phyloP scores from a whole-genome alignment of 768 basidiomycete genomes.

The Suillus cothurnatus region DNA sequence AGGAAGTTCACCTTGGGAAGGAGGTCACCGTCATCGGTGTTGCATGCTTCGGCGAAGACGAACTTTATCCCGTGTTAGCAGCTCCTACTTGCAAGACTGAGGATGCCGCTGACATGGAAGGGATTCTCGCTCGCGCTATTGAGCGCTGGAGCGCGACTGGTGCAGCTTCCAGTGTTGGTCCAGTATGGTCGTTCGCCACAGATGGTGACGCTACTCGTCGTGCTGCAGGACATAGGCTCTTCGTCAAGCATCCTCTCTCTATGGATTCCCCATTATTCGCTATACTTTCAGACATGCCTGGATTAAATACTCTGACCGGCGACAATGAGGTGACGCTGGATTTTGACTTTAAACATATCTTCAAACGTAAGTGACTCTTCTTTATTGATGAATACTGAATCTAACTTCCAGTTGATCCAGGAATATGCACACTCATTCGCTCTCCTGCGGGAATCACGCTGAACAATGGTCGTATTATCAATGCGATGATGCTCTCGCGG shows the following conservation, averaged over 20 bases:
- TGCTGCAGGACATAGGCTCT: constrained; percentile 9
- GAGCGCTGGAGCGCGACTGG: not conserved
- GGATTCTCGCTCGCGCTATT: not conserved
- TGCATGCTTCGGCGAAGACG: constrained; percentile 4
- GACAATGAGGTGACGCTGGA: constrained; percentile 11
- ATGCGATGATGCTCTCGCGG: not conserved
- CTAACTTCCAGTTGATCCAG: not conserved
- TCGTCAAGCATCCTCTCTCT: not conserved
- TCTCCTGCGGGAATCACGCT: not conserved
- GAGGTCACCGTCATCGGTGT: constrained; percentile 16
- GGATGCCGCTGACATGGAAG: constrained; percentile 4
- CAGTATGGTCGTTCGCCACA: constrained; percentile 15
- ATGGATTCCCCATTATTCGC: not conserved
- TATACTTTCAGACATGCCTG: constrained; percentile 4
- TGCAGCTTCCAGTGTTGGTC: not conserved
- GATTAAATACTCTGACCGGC: constrained; percentile 16
- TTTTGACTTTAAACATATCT: constrained; percentile 19
- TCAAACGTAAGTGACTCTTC: constrained; percentile 15
- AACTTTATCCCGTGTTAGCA: constrained; percentile 14
- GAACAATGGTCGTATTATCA: not conserved
- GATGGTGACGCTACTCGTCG: constrained; percentile 18
- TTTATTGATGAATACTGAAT: too few relatives aligned
- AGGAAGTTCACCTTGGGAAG: constrained; percentile 12
- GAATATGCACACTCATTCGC: constrained; percentile 17
- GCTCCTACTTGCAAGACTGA: constrained; percentile 17